A percentile compares a stretch with the other conserved stretches of the same genome.
Evolutionary conservation across 2,329 filamentous ascomycete genomes (phyloP).

Genomic region (Lasiodiplodia sp.): DNA sequence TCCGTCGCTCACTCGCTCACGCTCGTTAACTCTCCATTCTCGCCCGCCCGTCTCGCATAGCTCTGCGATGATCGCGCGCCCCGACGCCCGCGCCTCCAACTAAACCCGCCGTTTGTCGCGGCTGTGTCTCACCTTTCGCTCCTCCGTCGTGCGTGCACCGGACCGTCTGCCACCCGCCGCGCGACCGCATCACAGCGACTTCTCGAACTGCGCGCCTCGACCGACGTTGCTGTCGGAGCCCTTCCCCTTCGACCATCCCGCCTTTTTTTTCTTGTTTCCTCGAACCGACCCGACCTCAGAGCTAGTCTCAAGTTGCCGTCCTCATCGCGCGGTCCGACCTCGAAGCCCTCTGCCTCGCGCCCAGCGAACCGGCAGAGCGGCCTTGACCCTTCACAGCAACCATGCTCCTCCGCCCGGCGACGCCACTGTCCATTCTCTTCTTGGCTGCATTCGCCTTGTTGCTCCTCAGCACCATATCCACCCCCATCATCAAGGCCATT

Average conservation of each 20-base stretch:
- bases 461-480: slow-evolving; percentile 87
- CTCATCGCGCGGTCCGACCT: slow-evolving; percentile 9
- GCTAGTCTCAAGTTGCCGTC: background rate
- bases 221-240: slow-evolving; percentile 7
- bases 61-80: slow-evolving; percentile 20
- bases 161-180: background rate
- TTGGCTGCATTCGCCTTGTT: slow-evolving; percentile 85
- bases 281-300: slow-evolving; percentile 21
- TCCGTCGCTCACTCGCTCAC: background rate
- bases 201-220: background rate
- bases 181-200: slow-evolving; percentile 7
- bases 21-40: slow-evolving; percentile 21
- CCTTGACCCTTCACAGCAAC: slow-evolving; percentile 31
- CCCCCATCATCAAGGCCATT: slow-evolving; percentile 85
- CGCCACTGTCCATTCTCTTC: slow-evolving; percentile 85
- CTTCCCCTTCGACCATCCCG: slow-evolving; percentile 4
- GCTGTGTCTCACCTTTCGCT: slow-evolving; percentile 22
- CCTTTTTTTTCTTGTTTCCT: background rate
- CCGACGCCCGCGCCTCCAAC: slow-evolving; percentile 6
- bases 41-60: slow-evolving; percentile 3
- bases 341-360: slow-evolving; percentile 29
- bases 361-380: slow-evolving; percentile 27
- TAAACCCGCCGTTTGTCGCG: slow-evolving; percentile 23
- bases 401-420: slow-evolving; percentile 89
- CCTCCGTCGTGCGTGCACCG: slow-evolving; percentile 14